Percentiles rank a stretch among this genome's conserved stretches.
Evolutionary conservation across 176 grass and related monocot genomes (phyloP).

Genomic region (Triticum timopheevii): DNA sequence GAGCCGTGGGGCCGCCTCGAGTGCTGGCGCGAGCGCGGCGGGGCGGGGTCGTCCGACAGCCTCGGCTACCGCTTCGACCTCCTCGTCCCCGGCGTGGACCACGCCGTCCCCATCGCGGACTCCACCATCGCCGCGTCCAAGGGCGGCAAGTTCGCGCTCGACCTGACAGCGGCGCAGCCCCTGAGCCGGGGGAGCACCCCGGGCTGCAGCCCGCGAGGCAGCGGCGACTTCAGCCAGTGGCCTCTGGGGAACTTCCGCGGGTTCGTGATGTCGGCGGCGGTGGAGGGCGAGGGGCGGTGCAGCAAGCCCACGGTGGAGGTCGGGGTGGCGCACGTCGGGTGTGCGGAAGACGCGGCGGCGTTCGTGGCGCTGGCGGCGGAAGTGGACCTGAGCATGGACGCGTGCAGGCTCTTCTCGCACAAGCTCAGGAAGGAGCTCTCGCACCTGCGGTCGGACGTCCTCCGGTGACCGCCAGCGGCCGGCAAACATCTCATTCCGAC

Average conservation of each 20-base stretch:
- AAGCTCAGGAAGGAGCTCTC: conserved; percentile 84
- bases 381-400: conserved; percentile 94
- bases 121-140: conserved; percentile 50
- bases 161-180: conserved; percentile 67
- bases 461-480: conserved; percentile 35
- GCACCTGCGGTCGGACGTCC: conserved; percentile 37
- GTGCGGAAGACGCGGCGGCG: conserved; percentile 87
- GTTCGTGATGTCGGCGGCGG: conserved; percentile 78
- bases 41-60: conserved; percentile 53
- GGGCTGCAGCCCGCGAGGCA: conserved; percentile 78
- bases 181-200: conserved; percentile 58
- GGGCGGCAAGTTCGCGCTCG: conserved; percentile 88
- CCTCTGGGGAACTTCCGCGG: conserved; percentile 66
- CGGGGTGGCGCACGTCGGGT: conserved; percentile 65
- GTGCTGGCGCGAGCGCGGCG: conserved; percentile 89
- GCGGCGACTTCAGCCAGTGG: conserved; percentile 76
- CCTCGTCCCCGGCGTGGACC: conserved; percentile 56
- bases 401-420: conserved; percentile 88
- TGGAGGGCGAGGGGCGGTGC: conserved; percentile 60
- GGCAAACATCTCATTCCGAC: neutral
- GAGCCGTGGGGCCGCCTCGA: conserved; percentile 91
- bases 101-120: conserved; percentile 59
- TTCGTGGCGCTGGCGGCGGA: conserved; percentile 91
- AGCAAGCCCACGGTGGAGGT: conserved; percentile 79
- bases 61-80: conserved; percentile 89